phyloP scores from a whole-genome alignment of 805 yeast species.

The Scheffersomyces spartinae region DNA sequence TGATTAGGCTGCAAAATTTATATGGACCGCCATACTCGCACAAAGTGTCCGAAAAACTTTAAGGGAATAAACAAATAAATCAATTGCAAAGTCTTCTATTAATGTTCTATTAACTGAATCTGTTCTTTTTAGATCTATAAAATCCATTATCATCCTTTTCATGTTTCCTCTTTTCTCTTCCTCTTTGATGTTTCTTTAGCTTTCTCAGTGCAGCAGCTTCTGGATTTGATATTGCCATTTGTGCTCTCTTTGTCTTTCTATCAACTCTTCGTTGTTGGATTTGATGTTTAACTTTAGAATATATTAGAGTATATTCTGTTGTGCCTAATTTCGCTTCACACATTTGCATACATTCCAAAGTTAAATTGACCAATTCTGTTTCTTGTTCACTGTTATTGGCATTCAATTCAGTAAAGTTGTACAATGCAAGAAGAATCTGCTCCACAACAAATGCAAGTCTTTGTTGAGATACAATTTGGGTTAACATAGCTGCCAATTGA shows the following conservation, averaged over 20 bases:
- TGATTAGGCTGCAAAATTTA: too few relatives aligned
- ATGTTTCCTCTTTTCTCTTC: conserved; percentile 66
- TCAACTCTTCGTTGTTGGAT: conserved; percentile 60
- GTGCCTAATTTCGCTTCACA: conserved; percentile 62
- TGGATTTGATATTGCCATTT: conserved; percentile 67
- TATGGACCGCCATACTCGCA: too few relatives aligned
- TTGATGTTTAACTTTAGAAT: conserved; percentile 49
- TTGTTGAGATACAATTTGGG: conserved; percentile 36
- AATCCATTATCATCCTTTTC: conserved; percentile 69
- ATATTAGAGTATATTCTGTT: conserved; percentile 50
- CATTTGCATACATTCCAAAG: conserved; percentile 57
- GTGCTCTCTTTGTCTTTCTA: conserved; percentile 64
- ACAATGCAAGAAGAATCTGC: conserved; percentile 43
- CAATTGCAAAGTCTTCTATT: too few relatives aligned
- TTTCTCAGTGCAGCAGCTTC: conserved; percentile 72
- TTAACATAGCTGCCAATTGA: conserved; percentile 56
- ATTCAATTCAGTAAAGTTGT: conserved; percentile 33
- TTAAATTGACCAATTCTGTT: conserved; percentile 38
- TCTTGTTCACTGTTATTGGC: conserved; percentile 31
- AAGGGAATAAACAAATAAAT: too few relatives aligned
- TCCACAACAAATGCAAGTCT: conserved; percentile 33
- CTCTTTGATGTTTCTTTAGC: conserved; percentile 61
- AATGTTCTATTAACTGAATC: conserved; percentile 7
- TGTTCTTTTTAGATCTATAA: conserved; percentile 53
- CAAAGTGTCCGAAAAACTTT: too few relatives aligned